Evolutionary conservation across 345 rosid genomes (phyloP).

Genomic region (Crucihimalaya himalaica): DNA sequence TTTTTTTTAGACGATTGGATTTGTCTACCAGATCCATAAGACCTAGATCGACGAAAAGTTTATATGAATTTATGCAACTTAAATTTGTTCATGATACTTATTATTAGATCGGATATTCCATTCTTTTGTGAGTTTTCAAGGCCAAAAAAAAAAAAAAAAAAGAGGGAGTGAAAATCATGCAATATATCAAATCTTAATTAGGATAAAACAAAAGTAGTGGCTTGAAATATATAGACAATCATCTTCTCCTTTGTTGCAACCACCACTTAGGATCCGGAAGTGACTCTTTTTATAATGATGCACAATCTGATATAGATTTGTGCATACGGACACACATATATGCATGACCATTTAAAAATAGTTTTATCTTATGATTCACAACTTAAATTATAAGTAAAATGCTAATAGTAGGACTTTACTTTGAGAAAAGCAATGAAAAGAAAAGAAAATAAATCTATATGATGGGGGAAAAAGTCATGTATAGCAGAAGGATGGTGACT

Average conservation of each 20-base stretch:
- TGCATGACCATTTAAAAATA: constrained; percentile 15
- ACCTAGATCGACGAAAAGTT: not conserved
- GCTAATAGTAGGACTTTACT: not conserved
- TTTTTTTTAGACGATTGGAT: not conserved
- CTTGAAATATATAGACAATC: not conserved
- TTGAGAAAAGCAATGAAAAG: constrained; percentile 17
- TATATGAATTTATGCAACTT: not conserved
- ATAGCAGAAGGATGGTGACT: constrained; percentile 33
- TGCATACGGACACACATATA: not conserved
- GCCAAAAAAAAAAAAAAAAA: not conserved
- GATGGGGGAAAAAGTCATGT: constrained; percentile 13
- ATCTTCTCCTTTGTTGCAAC: not conserved
- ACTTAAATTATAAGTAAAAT: not conserved
- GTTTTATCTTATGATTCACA: not conserved
- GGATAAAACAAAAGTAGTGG: not conserved
- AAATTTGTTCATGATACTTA: not conserved
- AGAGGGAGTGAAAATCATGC: too few relatives aligned
- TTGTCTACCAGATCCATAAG: constrained; percentile 13
- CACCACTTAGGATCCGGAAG: not conserved
- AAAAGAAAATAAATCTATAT: constrained; percentile 15
- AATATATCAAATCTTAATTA: not conserved
- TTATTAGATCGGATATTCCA: constrained; percentile 1
- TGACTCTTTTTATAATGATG: not conserved
- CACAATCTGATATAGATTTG: not conserved
- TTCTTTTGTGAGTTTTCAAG: not conserved